A percentile compares a stretch with the other conserved stretches of the same genome.
phyloP scores from a whole-genome alignment of 352 stramenopile genomes.

The Phytophthora tubulina region DNA sequence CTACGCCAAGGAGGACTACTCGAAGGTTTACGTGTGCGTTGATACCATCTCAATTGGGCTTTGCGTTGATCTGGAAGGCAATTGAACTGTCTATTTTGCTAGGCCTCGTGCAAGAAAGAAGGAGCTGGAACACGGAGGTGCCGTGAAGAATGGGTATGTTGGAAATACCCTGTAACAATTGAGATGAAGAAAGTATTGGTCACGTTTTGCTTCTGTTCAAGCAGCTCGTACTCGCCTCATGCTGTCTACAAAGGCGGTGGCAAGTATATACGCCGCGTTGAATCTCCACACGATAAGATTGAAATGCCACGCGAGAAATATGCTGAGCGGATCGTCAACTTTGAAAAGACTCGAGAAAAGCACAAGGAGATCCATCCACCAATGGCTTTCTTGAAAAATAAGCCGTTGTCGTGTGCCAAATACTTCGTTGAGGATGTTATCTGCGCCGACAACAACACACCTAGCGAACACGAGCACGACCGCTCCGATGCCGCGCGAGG shows the following conservation, averaged over 20 bases:
- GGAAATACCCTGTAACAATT: not conserved
- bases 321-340: conserved; percentile 54
- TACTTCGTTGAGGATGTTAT: conserved; percentile 71
- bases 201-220: not conserved
- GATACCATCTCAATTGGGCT: not conserved
- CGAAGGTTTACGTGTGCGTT: conserved; percentile 61
- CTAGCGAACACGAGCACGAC: conserved; percentile 24
- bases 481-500: conserved; percentile 1
- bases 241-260: conserved; percentile 67
- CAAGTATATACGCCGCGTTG: conserved; percentile 48
- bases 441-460: conserved; percentile 28
- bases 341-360: conserved; percentile 68
- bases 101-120: conserved; percentile 61
- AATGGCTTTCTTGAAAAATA: conserved; percentile 65
- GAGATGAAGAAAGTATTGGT: not conserved
- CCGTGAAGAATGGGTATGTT: conserved; percentile 58
- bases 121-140: conserved; percentile 49
- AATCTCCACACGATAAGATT: conserved; percentile 20
- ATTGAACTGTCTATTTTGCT: not conserved
- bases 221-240: conserved; percentile 59
- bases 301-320: conserved; percentile 54
- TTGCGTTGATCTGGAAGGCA: not conserved
- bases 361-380: conserved; percentile 77
- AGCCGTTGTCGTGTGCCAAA: conserved; percentile 63
- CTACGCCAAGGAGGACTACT: conserved; percentile 68